Evolutionary conservation across 2,329 filamentous ascomycete species (phyloP).

Genomic region (Cladophialophora carrionii): DNA sequence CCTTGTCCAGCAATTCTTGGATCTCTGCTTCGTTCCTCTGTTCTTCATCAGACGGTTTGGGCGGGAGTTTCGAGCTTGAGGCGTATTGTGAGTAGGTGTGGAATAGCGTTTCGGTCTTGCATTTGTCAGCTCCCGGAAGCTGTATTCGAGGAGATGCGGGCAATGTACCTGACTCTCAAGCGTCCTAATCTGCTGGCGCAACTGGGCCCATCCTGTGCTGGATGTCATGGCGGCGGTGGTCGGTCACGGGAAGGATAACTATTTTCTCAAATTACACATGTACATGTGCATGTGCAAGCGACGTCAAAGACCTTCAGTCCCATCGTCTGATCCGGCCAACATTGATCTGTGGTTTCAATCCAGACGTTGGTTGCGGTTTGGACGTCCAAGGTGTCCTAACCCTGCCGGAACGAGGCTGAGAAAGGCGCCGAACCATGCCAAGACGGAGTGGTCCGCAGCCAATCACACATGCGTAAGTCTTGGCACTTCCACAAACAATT

Average conservation of each 20-base stretch:
- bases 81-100: conserved; percentile 87
- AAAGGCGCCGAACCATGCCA: background rate
- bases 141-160: background rate
- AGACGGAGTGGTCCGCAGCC: background rate
- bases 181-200: conserved; percentile 86
- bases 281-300: background rate
- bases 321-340: background rate
- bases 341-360: background rate
- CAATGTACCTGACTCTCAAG: conserved; percentile 82
- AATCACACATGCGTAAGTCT: conserved; percentile 8
- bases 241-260: background rate
- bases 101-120: conserved; percentile 73
- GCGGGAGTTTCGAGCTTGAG: conserved; percentile 74
- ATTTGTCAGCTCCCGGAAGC: conserved; percentile 21
- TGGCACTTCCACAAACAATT: conserved; percentile 16
- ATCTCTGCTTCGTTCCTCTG: conserved; percentile 76
- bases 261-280: background rate
- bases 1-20: conserved; percentile 81
- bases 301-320: background rate
- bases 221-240: conserved; percentile 45
- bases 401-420: background rate
- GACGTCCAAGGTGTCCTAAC: background rate
- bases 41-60: conserved; percentile 85
- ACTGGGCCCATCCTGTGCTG: conserved; percentile 82
- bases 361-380: background rate